phyloP scores from a whole-genome alignment of 2,329 filamentous ascomycete genomes.

The Aspergillus japonicus region DNA sequence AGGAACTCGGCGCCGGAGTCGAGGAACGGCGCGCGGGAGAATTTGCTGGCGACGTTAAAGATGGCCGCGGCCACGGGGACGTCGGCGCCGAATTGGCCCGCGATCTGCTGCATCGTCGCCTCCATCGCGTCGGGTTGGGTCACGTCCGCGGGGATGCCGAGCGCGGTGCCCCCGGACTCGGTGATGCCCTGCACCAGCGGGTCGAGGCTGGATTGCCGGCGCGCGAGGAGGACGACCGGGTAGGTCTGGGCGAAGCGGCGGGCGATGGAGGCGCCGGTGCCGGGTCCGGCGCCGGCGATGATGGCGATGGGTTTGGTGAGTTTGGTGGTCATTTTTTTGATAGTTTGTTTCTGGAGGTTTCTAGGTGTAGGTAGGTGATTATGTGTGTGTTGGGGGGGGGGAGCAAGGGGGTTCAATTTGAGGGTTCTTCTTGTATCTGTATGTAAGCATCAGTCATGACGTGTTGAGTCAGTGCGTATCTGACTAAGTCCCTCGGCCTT shows the following conservation, averaged over 20 bases:
- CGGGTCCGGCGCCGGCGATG: conserved; percentile 22
- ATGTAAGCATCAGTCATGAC: neutral
- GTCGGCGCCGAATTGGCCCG: conserved; percentile 12
- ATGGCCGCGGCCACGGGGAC: conserved; percentile 44
- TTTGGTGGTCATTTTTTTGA: neutral
- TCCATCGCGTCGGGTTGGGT: conserved; percentile 50
- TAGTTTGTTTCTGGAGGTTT: too few relatives aligned
- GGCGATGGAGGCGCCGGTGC: conserved; percentile 39
- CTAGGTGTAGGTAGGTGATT: too few relatives aligned
- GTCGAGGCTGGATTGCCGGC: conserved; percentile 64
- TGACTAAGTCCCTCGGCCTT: neutral
- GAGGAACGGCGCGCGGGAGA: conserved; percentile 27
- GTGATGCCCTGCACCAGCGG: conserved; percentile 70
- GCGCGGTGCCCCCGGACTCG: conserved; percentile 63
- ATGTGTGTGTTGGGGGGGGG: too few relatives aligned
- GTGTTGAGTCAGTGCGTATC: neutral
- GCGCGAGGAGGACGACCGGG: conserved; percentile 72
- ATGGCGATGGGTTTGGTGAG: conserved; percentile 17
- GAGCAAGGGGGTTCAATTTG: too few relatives aligned
- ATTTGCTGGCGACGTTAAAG: conserved; percentile 52
- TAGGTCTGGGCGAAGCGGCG: conserved; percentile 64
- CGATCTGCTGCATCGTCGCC: conserved; percentile 25
- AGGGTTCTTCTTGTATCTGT: neutral
- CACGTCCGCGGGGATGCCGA: conserved; percentile 69
- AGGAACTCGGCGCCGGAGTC: conserved; percentile 26